Conservation (phyloP, 805 yeast genomes). For the Pichia eremophila region DNA sequence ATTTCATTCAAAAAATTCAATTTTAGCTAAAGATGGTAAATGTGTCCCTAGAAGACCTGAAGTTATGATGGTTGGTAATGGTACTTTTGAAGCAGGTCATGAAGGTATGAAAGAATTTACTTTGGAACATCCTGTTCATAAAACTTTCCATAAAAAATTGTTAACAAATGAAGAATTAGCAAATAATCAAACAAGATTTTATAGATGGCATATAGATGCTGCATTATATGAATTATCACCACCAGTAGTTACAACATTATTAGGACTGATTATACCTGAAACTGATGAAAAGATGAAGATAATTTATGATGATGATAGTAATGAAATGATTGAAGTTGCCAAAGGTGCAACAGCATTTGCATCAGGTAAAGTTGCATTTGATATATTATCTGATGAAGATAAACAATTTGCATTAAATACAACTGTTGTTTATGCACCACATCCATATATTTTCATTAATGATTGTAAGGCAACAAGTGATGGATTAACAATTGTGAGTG, state of each 20-base stretch:
- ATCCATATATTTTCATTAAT: constrained; percentile 79
- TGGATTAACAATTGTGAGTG: constrained; percentile 79
- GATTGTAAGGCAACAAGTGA: constrained; percentile 76
- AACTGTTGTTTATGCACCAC: constrained; percentile 85
- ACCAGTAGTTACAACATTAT: constrained; percentile 74
- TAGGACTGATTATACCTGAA: constrained; percentile 76
- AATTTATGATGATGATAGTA: constrained; percentile 58
- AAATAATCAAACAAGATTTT: constrained; percentile 63
- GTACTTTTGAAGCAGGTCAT: constrained; percentile 41
- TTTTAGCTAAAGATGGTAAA: constrained; percentile 70
- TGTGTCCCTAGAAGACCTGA: constrained; percentile 79
- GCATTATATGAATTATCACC: constrained; percentile 82
- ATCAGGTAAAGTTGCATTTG: constrained; percentile 74
- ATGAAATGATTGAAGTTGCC: constrained; percentile 54
- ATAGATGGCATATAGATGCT: constrained; percentile 92
- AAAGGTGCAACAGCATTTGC: constrained; percentile 89
- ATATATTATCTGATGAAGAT: constrained; percentile 56
- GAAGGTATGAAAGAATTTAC: constrained; percentile 38
- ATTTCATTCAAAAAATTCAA: constrained; percentile 54
- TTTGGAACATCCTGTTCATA: constrained; percentile 79
- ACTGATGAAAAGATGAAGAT: constrained; percentile 53
- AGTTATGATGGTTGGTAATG: constrained; percentile 85
- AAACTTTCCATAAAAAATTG: constrained; percentile 63
- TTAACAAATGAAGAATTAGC: constrained; percentile 57
- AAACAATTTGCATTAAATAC: constrained; percentile 66